Base-by-base conservation (phyloP, 164 flowering plant species). In the Warburgia ugandensis region DNA sequence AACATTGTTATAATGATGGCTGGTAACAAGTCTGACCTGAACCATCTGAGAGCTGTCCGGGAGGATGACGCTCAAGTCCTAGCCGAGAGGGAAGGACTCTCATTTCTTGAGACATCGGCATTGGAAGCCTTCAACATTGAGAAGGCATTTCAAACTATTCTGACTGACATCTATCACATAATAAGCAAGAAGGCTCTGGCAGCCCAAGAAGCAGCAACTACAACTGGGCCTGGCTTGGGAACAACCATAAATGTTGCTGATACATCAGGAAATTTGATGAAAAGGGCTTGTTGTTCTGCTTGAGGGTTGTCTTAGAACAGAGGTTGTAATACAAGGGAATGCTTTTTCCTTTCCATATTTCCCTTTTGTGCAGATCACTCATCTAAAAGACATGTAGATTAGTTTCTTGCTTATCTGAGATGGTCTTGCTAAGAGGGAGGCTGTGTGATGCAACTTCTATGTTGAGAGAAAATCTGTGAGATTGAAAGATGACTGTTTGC, bases 1-100 rank as follows among this genome's bases (percentile, higher is more conserved):
- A 86, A 86, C 76, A 86, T 86, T 45, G 89, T 86, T 53, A 86
- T 86, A 26, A 79, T 83, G 92, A 27, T 86, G 80, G 86, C 80
- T 2, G 95, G 95, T 10, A 86, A 86, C 67, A 86, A 86, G 58
- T 56, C 85, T 21, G 92, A 84, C 40, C 70, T 81, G 54, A 81
- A 68, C 26, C 91, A 86, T 61, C 71, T 80, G 29, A 65, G 96
- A 48, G 79, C 84, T 14, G 82, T 87, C 11, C 25, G 73, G 0
- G 68, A 73, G 23, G 75, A 74, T 12, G 84, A 83, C 46, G 95
- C 80, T 21, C 72, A 70, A 21, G 16, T 41, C 11, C 59, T 83
- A 64, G 86, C 95, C 5, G 95, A 86, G 69, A 80, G 68, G 55
- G 90, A 87, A 67, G 77, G 75, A 17, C 78, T 87, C 5, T 77